phyloP scores from a whole-genome alignment of 495 filamentous ascomycete species.

The Pyrenopolyporus hunteri region DNA sequence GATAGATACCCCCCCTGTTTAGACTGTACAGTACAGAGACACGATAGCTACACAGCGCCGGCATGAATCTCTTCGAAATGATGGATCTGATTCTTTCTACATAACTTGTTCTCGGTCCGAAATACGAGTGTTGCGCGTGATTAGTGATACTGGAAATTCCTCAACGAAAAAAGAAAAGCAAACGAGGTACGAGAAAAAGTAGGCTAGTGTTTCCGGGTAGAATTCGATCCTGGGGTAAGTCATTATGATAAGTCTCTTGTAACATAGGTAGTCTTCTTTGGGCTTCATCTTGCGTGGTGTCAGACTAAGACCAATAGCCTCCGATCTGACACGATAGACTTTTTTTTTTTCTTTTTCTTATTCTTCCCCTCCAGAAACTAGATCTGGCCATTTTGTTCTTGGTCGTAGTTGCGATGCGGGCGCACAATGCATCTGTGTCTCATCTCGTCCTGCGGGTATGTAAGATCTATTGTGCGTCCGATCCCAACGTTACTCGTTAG shows the following conservation, averaged over 20 bases:
- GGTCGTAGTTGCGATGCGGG: slow-evolving; percentile 6
- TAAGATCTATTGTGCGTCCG: slow-evolving; percentile 29
- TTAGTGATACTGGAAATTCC: too few relatives aligned
- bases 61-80: slow-evolving; percentile 42
- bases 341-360: neutral
- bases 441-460: slow-evolving; percentile 20
- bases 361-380: neutral
- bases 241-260: slow-evolving; percentile 31
- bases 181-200: neutral
- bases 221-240: slow-evolving; percentile 11
- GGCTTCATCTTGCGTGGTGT: neutral
- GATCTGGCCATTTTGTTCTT: too few relatives aligned
- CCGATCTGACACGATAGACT: slow-evolving; percentile 6
- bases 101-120: too few relatives aligned
- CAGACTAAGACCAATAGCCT: slow-evolving; percentile 16
- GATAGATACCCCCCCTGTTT: slow-evolving; percentile 54
- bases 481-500: neutral
- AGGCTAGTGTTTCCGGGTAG: neutral
- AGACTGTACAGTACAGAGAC: slow-evolving; percentile 56
- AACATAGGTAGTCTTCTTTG: neutral
- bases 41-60: slow-evolving; percentile 53
- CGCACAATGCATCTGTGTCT: slow-evolving; percentile 17
- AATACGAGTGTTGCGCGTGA: too few relatives aligned
- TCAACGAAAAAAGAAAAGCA: too few relatives aligned
- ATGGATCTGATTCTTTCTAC: slow-evolving; percentile 40